These are phyloP conservation scores for Deinandra increscens DNA, from an alignment of 129 eudicot species.

Conservation along the genomic window DNA sequence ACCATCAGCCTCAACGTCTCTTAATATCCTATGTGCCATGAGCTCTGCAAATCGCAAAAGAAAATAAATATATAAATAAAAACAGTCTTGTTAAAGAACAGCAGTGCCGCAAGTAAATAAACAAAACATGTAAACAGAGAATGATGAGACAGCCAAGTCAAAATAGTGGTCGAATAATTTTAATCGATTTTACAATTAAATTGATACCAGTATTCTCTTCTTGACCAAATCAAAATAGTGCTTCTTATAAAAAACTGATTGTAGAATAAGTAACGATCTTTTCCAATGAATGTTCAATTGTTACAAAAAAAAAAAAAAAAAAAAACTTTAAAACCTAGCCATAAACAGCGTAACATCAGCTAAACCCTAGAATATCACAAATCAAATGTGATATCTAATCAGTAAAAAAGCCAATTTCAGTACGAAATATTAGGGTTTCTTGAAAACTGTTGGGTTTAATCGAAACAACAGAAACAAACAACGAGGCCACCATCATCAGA, in stretches of 20 bases:
- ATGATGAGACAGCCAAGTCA: neutral
- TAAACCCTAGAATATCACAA: neutral
- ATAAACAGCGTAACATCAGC: conserved; percentile 9
- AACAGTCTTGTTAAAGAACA: neutral
- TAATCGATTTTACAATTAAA: neutral
- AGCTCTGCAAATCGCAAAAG: conserved; percentile 17
- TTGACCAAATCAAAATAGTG: neutral
- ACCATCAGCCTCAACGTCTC: conserved; percentile 81
- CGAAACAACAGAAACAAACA: neutral
- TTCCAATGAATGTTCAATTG: neutral
- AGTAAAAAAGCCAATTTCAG: neutral
- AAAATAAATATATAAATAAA: neutral
- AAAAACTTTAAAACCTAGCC: too few species aligned
- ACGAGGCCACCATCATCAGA: neutral
- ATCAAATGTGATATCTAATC: neutral
- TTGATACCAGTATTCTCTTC: neutral
- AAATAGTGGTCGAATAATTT: neutral
- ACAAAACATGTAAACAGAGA: conserved; percentile 1
- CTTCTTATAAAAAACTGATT: neutral
- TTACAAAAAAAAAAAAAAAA: too few species aligned
- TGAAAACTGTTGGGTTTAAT: neutral
- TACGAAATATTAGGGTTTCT: conserved; percentile 16
- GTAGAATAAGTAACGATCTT: neutral
- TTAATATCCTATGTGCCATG: conserved; percentile 80
- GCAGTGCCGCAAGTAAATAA: neutral